phyloP scores from a whole-genome alignment of 176 grass and related monocot species.

The Tillandsia leiboldiana region DNA sequence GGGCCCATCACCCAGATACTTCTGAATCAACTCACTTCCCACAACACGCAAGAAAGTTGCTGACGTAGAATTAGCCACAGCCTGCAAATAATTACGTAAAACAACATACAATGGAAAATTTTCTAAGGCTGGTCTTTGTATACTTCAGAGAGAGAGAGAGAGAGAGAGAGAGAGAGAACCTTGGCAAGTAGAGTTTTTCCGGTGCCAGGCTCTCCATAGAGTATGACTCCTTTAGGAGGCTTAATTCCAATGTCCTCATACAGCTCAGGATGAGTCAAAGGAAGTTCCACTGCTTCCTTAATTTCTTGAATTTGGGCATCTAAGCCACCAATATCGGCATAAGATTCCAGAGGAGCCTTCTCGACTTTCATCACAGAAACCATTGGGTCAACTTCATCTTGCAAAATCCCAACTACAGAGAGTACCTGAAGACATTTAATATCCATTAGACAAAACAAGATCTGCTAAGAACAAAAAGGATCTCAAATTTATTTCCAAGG shows the following conservation, averaged over 20 bases:
- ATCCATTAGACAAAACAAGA: background rate
- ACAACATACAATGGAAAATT: too few species aligned
- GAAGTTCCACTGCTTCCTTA: constrained; percentile 86
- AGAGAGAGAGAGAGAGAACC: constrained; percentile 18
- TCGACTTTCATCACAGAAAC: constrained; percentile 95
- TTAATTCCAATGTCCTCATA: constrained; percentile 91
- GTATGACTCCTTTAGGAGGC: constrained; percentile 83
- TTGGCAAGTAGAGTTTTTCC: constrained; percentile 82
- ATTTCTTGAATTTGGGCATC: constrained; percentile 97
- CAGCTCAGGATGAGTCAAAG: constrained; percentile 78
- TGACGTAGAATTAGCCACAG: constrained; percentile 81
- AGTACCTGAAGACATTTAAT: constrained; percentile 48
- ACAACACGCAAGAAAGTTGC: constrained; percentile 88
- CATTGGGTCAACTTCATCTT: constrained; percentile 93
- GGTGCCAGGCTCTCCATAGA: constrained; percentile 82
- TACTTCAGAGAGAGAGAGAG: too few species aligned
- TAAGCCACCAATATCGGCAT: constrained; percentile 81
- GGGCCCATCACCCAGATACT: constrained; percentile 82
- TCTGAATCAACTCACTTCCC: constrained; percentile 84
- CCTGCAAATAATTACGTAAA: constrained; percentile 20
- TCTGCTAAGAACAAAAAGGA: background rate
- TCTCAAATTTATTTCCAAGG: background rate
- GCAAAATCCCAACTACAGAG: constrained; percentile 74
- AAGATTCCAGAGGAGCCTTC: constrained; percentile 78
- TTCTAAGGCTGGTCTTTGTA: too few species aligned